These are phyloP conservation scores for Hypoxylon rubiginosum DNA, from an alignment of 2,329 filamentous ascomycete species.

Conservation along the genomic window DNA sequence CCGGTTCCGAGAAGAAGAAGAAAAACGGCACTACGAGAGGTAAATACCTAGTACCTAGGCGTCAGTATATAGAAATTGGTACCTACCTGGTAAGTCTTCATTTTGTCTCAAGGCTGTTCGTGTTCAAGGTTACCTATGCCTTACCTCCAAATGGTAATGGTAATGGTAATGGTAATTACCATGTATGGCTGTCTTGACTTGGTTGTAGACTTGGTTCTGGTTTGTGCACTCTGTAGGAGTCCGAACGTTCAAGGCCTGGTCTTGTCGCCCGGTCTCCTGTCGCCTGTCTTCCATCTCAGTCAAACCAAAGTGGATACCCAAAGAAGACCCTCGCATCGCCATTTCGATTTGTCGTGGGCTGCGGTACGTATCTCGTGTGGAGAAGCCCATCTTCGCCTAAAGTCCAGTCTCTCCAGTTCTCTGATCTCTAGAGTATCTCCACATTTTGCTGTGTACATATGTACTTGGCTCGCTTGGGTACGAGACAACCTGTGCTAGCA, in stretches of 20 bases:
- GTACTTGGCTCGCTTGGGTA: slow-evolving; percentile 1
- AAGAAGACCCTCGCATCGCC: slow-evolving; percentile 19
- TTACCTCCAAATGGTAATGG: background rate
- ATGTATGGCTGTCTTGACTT: background rate
- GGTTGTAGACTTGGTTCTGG: background rate
- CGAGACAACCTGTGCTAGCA: slow-evolving; percentile 13
- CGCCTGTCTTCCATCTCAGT: background rate
- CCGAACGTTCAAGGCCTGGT: background rate
- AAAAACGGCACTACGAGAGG: background rate
- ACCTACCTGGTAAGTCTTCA: background rate
- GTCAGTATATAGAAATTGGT: background rate
- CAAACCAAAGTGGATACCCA: slow-evolving; percentile 4
- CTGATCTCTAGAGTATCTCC: background rate
- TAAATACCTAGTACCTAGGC: background rate
- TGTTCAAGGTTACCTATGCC: background rate
- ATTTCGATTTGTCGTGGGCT: slow-evolving; percentile 20
- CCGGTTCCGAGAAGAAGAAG: background rate
- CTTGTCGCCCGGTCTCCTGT: background rate
- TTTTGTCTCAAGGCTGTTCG: background rate
- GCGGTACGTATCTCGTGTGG: slow-evolving; percentile 1
- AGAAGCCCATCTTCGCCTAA: slow-evolving; percentile 1
- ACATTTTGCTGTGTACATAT: background rate
- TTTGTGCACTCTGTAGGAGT: background rate
- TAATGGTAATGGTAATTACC: background rate
- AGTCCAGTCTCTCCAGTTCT: background rate